Evolutionary conservation across 2,329 filamentous ascomycete genomes (phyloP), one percentile per base, ranked within the genome.

Genomic region (Claviceps paspali): DNA sequence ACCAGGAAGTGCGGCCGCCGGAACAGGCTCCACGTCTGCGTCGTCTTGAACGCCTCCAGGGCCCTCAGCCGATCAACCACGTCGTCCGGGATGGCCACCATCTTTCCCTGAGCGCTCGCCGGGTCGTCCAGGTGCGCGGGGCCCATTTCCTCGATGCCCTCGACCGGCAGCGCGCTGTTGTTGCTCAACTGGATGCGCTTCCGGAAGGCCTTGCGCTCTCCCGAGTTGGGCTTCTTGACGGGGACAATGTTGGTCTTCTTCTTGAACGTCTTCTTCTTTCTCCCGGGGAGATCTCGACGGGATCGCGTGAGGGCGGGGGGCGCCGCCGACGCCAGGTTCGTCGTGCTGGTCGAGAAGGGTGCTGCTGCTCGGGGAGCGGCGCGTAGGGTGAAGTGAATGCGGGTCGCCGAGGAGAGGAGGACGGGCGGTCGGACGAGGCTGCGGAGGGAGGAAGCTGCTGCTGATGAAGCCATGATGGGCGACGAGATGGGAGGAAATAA

Each of bases 101-200:
- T 71, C 42, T 70, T 70, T 26, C 82, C 84, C n/a, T n/a, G n/a
- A 8, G 70, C 61, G 35, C 72, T 69, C 24, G 65, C 63, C 22
- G 62, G 58, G 38, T 69, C 62, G 14, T 68, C 57, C 59, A 79
- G 62, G 30, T 67, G 70, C 43, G 69, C 63, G 8, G 60, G 53
- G 10, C 60, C 67, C 38, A 93, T 52, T 34, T 79, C 69, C 41
- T 68, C 61, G 47, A 93, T 65, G 9, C 75, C 81, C 18, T 65
- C 54, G 6, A 96, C 80, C 41, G 79, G 74, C 27, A 95, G 64
- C 35, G 91, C 91, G 61, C 94, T 96, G 58, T 83, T 82, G 63
- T 96, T 98, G 66, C 81, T 88, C 42, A 98, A 75, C 41, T 92
- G 77, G 51, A 98, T 83, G 48, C 83, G 77, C 65, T 92, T 94